Conservation (phyloP, 2,329 filamentous ascomycete genomes). For the Endocalyx cinctus region DNA sequence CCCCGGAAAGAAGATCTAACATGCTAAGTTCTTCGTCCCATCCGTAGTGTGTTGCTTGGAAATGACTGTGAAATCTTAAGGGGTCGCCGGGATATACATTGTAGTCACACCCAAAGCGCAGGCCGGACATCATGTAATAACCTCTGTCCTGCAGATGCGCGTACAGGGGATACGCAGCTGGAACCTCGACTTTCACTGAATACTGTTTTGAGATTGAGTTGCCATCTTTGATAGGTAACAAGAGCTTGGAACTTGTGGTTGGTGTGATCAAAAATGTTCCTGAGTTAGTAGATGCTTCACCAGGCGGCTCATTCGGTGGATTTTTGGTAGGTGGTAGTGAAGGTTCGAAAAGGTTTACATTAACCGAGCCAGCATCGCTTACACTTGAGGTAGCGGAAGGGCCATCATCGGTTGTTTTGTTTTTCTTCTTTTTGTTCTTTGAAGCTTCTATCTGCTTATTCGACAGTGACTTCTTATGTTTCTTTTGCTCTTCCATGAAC, state of each 20-base stretch:
- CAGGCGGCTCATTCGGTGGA: slow-evolving; percentile 8
- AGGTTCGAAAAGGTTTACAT: slow-evolving; percentile 1
- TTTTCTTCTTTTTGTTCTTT: slow-evolving; percentile 9
- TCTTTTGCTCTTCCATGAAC: slow-evolving; percentile 15
- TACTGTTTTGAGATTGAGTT: slow-evolving; percentile 3
- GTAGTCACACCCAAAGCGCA: slow-evolving; percentile 92
- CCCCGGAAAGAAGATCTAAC: slow-evolving; percentile 80
- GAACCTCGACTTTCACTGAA: slow-evolving; percentile 19
- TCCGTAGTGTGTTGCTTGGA: slow-evolving; percentile 75
- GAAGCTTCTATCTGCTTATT: slow-evolving; percentile 3
- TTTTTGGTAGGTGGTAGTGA: slow-evolving; percentile 1
- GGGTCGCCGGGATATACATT: slow-evolving; percentile 95
- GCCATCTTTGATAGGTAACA: neutral
- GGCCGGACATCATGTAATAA: slow-evolving; percentile 85
- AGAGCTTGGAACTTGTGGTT: slow-evolving; percentile 31
- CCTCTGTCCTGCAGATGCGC: slow-evolving; percentile 71
- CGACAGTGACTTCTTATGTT: slow-evolving; percentile 8
- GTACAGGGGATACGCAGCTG: slow-evolving; percentile 69
- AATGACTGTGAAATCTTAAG: slow-evolving; percentile 91
- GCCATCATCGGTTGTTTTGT: slow-evolving; percentile 1
- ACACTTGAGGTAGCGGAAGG: neutral
- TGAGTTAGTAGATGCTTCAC: too few relatives aligned
- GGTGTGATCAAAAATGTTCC: slow-evolving; percentile 29
- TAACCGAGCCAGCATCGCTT: neutral
- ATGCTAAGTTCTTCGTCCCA: slow-evolving; percentile 86